phyloP scores from a whole-genome alignment of 1,284 basidiomycete species.

The Melampsora americana region DNA sequence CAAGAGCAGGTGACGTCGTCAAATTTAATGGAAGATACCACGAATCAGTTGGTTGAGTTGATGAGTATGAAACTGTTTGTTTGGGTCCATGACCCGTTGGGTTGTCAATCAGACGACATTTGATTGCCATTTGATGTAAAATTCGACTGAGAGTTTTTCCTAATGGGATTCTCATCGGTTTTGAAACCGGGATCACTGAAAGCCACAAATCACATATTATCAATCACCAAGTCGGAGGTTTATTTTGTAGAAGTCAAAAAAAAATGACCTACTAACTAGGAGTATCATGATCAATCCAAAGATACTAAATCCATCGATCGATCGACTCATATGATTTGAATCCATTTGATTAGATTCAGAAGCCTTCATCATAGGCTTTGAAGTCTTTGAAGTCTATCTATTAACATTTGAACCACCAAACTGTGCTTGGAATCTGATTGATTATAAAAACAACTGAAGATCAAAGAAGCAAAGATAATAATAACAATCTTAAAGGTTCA shows the following conservation, averaged over 20 bases:
- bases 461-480: too few species aligned
- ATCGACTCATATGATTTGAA: neutral
- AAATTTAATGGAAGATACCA: conserved; percentile 25
- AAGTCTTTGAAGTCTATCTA: too few species aligned
- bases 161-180: conserved; percentile 19
- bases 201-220: too few species aligned
- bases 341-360: neutral
- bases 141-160: neutral
- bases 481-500: too few species aligned
- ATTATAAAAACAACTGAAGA: too few species aligned
- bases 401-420: too few species aligned
- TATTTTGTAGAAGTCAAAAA: neutral
- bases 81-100: neutral
- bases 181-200: conserved; percentile 34
- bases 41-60: neutral
- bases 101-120: conserved; percentile 6
- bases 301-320: conserved; percentile 43
- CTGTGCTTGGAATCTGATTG: too few species aligned
- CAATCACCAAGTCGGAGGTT: too few species aligned
- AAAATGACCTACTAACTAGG: conserved; percentile 15
- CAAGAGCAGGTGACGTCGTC: conserved; percentile 63
- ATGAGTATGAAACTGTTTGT: too few species aligned
- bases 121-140: conserved; percentile 4
- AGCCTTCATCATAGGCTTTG: too few species aligned
- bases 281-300: conserved; percentile 33